These are phyloP conservation scores for Dryadomyces sulphureus DNA, from an alignment of 2,329 filamentous ascomycete genomes.

Conservation along the genomic window DNA sequence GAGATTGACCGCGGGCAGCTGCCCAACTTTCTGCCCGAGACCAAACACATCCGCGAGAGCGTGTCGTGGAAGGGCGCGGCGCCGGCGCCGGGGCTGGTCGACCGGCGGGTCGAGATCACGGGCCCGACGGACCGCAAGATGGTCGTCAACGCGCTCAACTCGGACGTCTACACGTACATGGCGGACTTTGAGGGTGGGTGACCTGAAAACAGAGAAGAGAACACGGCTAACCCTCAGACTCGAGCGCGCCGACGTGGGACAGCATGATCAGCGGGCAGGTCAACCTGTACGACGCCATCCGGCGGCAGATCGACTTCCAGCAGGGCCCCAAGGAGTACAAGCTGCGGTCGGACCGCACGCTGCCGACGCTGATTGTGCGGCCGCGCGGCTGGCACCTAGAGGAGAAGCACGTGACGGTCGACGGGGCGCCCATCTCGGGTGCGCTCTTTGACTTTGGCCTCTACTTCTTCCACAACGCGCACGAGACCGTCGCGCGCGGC, in stretches of 20 bases:
- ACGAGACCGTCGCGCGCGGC: slow-evolving; percentile 71
- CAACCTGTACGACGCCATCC: slow-evolving; percentile 92
- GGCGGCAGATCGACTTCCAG: slow-evolving; percentile 91
- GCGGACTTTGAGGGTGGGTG: slow-evolving; percentile 90
- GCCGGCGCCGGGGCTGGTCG: slow-evolving; percentile 81
- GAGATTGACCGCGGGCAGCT: slow-evolving; percentile 83
- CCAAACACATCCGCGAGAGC: slow-evolving; percentile 87
- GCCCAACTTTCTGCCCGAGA: slow-evolving; percentile 92
- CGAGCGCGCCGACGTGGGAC: slow-evolving; percentile 91
- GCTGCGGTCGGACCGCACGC: slow-evolving; percentile 74
- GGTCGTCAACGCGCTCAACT: slow-evolving; percentile 94
- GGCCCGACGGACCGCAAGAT: slow-evolving; percentile 97
- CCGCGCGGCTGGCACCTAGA: slow-evolving; percentile 96
- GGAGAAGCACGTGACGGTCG: slow-evolving; percentile 94
- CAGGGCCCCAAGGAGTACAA: slow-evolving; percentile 93
- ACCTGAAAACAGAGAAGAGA: no score
- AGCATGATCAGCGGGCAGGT: slow-evolving; percentile 99
- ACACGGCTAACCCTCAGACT: slow-evolving; percentile 54
- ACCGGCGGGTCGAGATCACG: slow-evolving; percentile 92
- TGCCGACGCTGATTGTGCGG: slow-evolving; percentile 83
- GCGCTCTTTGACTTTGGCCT: slow-evolving; percentile 93
- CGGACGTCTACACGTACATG: slow-evolving; percentile 98
- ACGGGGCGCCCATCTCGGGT: slow-evolving; percentile 87
- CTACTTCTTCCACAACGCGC: slow-evolving; percentile 98
- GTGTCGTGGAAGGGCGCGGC: slow-evolving; percentile 84